These are phyloP conservation scores for Skeletonema grethae DNA, from an alignment of 108 stramenopile genomes.

Conservation along the genomic window DNA sequence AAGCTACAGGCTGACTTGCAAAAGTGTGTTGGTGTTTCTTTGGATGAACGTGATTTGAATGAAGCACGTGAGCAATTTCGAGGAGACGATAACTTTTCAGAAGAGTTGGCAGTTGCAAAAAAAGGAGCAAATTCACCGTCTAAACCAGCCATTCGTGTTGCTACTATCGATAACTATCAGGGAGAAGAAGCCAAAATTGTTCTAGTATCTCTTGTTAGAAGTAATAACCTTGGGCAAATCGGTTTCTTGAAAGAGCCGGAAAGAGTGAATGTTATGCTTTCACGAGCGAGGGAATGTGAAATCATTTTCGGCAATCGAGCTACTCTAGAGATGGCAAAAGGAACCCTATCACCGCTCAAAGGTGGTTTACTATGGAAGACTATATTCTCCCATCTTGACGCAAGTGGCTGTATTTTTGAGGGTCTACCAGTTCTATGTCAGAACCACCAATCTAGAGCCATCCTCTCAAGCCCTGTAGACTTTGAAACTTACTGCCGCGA, in stretches of 20 bases:
- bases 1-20: constrained; percentile 27
- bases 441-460: not conserved
- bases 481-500: not conserved
- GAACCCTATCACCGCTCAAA: not conserved
- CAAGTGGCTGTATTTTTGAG: not conserved
- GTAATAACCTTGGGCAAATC: constrained; percentile 56
- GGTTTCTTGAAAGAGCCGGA: constrained; percentile 84
- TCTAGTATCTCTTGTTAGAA: constrained; percentile 77
- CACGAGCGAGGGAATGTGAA: constrained; percentile 60
- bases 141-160: not conserved
- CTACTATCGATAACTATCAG: constrained; percentile 80
- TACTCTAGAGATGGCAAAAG: constrained; percentile 14
- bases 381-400: not conserved
- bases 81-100: constrained; percentile 15
- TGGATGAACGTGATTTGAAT: constrained; percentile 36
- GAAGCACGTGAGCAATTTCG: constrained; percentile 21
- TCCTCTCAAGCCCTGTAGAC: not conserved
- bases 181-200: constrained; percentile 89
- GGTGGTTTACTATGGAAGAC: not conserved
- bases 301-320: constrained; percentile 40
- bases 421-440: not conserved
- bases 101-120: not conserved
- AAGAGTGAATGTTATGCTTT: constrained; percentile 87
- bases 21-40: constrained; percentile 21
- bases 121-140: constrained; percentile 27